Evolutionary conservation across 2,329 filamentous ascomycete genomes (phyloP).

Genomic region (Clarireedia paspali): DNA sequence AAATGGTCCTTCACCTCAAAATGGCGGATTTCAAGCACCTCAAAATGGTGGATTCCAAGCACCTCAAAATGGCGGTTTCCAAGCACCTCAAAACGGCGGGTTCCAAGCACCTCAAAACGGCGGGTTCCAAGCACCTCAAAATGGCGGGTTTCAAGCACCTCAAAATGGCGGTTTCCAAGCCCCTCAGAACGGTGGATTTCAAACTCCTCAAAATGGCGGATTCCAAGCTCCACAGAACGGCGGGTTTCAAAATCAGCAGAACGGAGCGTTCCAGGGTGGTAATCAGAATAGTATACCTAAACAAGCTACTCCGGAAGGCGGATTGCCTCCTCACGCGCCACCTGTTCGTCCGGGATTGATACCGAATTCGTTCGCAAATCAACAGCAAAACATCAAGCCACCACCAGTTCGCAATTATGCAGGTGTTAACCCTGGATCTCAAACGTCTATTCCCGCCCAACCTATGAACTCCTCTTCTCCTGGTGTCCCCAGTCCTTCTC

Average conservation of each 20-base stretch:
- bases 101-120: constrained; percentile 9
- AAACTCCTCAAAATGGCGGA: constrained; percentile 6
- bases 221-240: constrained; percentile 21
- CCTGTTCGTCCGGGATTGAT: constrained; percentile 58
- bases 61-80: no score
- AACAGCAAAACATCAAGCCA: constrained; percentile 44
- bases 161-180: no score
- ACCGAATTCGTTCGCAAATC: constrained; percentile 47
- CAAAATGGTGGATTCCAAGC: no score
- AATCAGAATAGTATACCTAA: constrained; percentile 19
- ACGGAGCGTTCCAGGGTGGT: constrained; percentile 10
- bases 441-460: background rate
- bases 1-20: constrained; percentile 13
- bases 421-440: constrained; percentile 13
- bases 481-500: constrained; percentile 2
- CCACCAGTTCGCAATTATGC: constrained; percentile 38
- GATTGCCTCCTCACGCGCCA: constrained; percentile 51
- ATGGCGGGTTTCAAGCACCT: no score
- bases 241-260: constrained; percentile 11
- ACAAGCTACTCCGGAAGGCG: constrained; percentile 26
- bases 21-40: constrained; percentile 1
- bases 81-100: background rate
- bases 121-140: background rate
- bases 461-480: background rate
- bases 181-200: constrained; percentile 5